Evolutionary conservation across 805 yeast species (phyloP).

Genomic region (Tetrapisispora nanseiensis): DNA sequence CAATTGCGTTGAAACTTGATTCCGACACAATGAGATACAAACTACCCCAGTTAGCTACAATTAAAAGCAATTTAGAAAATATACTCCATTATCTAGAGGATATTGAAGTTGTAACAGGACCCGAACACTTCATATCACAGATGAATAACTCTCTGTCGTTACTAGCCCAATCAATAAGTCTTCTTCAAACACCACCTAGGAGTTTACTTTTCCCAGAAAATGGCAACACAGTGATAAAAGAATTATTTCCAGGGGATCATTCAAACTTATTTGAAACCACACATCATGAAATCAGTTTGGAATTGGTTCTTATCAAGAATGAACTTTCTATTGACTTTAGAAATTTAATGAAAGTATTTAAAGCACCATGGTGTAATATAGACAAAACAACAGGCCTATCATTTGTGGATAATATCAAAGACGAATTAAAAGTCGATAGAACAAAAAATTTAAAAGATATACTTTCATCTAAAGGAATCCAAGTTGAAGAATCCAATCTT

Average conservation of each 20-base stretch:
- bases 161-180: slow-evolving; percentile 16
- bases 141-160: slow-evolving; percentile 14
- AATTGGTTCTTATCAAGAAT: slow-evolving; percentile 48
- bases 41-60: slow-evolving; percentile 29
- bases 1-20: slow-evolving; percentile 32
- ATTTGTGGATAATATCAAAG: slow-evolving; percentile 48
- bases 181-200: slow-evolving; percentile 44
- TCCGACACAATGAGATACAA: slow-evolving; percentile 34
- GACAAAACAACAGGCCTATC: slow-evolving; percentile 39
- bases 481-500: slow-evolving; percentile 25
- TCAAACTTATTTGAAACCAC: slow-evolving; percentile 21
- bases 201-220: slow-evolving; percentile 49
- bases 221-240: slow-evolving; percentile 38
- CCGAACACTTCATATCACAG: slow-evolving; percentile 21
- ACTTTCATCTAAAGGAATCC: slow-evolving; percentile 31
- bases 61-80: slow-evolving; percentile 19
- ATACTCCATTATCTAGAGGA: slow-evolving; percentile 23
- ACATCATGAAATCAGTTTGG: slow-evolving; percentile 39
- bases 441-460: slow-evolving; percentile 32
- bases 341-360: slow-evolving; percentile 39
- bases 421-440: slow-evolving; percentile 41
- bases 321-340: slow-evolving; percentile 55
- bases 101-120: slow-evolving; percentile 33
- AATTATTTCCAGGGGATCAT: slow-evolving; percentile 31
- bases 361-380: slow-evolving; percentile 54